Conservation (phyloP, 140 eudicot species). For the Flaveria floridana region DNA sequence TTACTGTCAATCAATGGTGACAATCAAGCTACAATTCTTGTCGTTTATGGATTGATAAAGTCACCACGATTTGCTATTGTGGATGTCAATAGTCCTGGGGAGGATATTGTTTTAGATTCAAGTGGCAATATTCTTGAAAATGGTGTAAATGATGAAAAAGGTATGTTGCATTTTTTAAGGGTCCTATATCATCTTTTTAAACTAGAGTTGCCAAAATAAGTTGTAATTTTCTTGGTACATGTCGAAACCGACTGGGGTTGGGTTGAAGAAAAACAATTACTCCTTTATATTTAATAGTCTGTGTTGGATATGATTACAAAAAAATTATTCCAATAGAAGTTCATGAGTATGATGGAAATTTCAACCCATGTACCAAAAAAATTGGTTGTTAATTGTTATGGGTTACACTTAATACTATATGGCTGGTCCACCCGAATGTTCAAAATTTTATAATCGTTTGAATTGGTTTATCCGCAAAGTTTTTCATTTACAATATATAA, state of each 20-base stretch:
- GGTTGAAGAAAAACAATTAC: neutral
- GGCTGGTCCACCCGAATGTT: neutral
- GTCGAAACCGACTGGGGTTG: neutral
- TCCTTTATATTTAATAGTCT: too few species aligned
- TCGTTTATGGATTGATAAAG: slow-evolving; percentile 45
- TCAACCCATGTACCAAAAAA: neutral
- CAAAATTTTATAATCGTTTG: neutral
- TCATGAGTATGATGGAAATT: neutral
- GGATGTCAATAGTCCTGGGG: slow-evolving; percentile 44
- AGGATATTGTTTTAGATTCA: slow-evolving; percentile 46
- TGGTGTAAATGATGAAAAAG: slow-evolving; percentile 29
- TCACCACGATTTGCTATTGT: slow-evolving; percentile 41
- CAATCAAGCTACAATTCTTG: slow-evolving; percentile 25
- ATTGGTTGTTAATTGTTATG: neutral
- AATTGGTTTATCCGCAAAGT: neutral
- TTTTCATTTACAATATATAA: neutral
- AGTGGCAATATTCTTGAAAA: slow-evolving; percentile 31
- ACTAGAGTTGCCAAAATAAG: neutral
- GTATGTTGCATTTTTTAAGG: neutral
- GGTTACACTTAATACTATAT: neutral
- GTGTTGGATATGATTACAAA: neutral
- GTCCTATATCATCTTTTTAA: neutral
- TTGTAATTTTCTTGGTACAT: neutral
- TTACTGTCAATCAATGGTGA: slow-evolving; percentile 33
- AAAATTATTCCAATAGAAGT: too few species aligned